Conservation (phyloP, 1,284 basidiomycete genomes). For the Trametes versicolor region DNA sequence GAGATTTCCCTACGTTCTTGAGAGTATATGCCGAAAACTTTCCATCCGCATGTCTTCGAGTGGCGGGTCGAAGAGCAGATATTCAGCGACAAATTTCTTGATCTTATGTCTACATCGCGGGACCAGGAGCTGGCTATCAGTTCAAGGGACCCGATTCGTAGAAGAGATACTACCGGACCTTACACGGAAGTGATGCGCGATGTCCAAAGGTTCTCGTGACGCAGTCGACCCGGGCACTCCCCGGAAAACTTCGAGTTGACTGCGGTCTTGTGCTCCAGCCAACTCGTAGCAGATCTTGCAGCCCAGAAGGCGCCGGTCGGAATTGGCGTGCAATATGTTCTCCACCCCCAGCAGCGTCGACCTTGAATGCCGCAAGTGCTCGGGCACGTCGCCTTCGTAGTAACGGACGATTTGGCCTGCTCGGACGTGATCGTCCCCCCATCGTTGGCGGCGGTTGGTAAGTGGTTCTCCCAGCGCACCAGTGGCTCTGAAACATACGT, state of each 20-base stretch:
- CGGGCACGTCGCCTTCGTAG: neutral
- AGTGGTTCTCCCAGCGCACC: neutral
- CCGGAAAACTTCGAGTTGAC: neutral
- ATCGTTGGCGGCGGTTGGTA: neutral
- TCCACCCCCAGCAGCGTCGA: neutral
- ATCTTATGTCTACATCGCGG: no score
- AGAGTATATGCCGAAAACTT: no score
- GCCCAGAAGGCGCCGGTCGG: neutral
- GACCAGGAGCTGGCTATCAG: no score
- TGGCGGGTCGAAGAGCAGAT: no score
- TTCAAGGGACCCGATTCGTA: no score
- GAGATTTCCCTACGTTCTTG: no score
- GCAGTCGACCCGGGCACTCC: neutral
- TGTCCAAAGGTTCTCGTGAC: neutral
- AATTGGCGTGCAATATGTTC: neutral
- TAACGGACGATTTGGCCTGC: neutral
- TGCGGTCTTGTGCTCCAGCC: neutral
- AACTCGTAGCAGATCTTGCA: neutral
- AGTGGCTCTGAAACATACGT: neutral
- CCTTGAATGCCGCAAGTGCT: neutral
- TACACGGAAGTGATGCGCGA: neutral
- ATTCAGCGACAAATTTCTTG: no score
- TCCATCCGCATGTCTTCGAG: no score
- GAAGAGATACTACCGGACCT: no score
- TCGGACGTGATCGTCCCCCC: neutral